phyloP scores from a whole-genome alignment of 2,329 filamentous ascomycete species.

The Colletotrichum limetticola region DNA sequence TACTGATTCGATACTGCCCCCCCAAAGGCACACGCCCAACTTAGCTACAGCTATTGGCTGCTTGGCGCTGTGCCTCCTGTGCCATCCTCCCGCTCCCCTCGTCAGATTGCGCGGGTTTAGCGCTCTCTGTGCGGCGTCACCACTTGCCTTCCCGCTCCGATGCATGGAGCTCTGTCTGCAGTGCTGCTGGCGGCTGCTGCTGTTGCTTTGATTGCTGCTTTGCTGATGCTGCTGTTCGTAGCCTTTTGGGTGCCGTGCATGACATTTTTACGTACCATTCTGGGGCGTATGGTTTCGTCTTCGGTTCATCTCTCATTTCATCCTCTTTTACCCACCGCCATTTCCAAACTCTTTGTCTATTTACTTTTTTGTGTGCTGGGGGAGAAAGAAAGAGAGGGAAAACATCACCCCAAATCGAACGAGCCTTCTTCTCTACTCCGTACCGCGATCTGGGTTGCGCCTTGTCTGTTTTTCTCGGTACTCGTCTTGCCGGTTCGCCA shows the following conservation, averaged over 20 bases:
- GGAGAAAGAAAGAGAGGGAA: background rate
- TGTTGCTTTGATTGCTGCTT: background rate
- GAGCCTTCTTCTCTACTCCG: background rate
- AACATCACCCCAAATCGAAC: background rate
- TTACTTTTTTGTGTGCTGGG: background rate
- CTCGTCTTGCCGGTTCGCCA: background rate
- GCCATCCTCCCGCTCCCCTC: background rate
- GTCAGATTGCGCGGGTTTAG: slow-evolving; percentile 11
- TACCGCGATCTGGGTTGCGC: background rate
- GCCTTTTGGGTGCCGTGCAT: background rate
- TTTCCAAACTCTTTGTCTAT: background rate
- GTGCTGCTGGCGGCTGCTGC: background rate
- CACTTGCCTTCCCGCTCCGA: slow-evolving; percentile 10
- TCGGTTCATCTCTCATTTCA: background rate
- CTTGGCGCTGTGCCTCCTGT: background rate
- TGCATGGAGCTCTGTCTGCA: slow-evolving; percentile 9
- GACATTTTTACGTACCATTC: background rate
- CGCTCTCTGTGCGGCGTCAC: slow-evolving; percentile 7
- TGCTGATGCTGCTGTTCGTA: background rate
- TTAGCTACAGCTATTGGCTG: background rate
- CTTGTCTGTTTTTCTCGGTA: background rate
- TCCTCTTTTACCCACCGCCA: background rate
- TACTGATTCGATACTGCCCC: background rate
- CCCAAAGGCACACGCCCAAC: background rate
- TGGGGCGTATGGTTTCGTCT: background rate